Evolutionary conservation across 2,329 filamentous ascomycete genomes (phyloP).

Genomic region (Claviceps lovelessii): DNA sequence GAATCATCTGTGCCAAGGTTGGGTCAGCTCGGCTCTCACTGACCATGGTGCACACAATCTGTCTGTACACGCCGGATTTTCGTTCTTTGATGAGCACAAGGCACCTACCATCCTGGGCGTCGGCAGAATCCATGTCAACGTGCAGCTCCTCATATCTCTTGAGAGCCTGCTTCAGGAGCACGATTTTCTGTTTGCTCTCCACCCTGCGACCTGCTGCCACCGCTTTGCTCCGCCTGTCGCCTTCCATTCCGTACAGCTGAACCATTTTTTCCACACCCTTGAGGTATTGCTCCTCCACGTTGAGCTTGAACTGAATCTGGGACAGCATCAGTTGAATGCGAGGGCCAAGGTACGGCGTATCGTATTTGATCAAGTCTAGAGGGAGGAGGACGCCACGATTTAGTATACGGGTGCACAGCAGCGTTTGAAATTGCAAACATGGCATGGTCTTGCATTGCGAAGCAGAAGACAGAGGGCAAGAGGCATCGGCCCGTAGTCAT

Average conservation of each 20-base stretch:
- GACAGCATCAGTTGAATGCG: slow-evolving; percentile 98
- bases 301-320: slow-evolving; percentile 96
- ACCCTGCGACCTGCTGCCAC: slow-evolving; percentile 81
- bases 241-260: slow-evolving; percentile 90
- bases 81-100: slow-evolving; percentile 5
- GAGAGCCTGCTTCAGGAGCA: slow-evolving; percentile 85
- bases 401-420: neutral
- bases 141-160: slow-evolving; percentile 96
- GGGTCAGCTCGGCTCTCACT: neutral
- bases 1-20: slow-evolving; percentile 59
- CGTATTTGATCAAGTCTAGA: slow-evolving; percentile 92
- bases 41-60: neutral
- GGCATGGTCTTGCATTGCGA: neutral
- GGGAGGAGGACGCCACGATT: neutral
- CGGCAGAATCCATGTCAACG: slow-evolving; percentile 72
- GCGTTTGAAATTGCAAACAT: neutral
- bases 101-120: slow-evolving; percentile 62
- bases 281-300: slow-evolving; percentile 97
- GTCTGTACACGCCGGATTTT: neutral
- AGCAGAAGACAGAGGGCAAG: neutral
- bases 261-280: slow-evolving; percentile 99
- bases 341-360: slow-evolving; percentile 85
- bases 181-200: slow-evolving; percentile 96
- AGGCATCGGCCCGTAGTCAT: neutral
- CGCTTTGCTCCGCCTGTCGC: slow-evolving; percentile 85